Conservation (phyloP, 441 rosid genomes). For the Bocquillonia castaneifolia region DNA sequence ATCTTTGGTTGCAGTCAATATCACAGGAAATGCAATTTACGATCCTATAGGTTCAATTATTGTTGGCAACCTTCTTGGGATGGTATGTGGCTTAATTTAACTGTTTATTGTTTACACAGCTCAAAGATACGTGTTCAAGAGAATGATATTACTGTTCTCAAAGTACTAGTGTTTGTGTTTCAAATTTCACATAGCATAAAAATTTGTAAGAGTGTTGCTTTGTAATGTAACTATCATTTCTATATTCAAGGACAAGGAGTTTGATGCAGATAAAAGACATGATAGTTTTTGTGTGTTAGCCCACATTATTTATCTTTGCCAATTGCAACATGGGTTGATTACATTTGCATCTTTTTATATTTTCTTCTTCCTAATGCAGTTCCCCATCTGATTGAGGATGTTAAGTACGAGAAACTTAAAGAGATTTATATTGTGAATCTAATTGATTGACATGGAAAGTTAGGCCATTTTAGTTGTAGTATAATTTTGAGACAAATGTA, state of each 20-base stretch:
- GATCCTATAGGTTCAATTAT: slow-evolving; percentile 94
- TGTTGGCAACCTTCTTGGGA: slow-evolving; percentile 91
- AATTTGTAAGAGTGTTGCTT: not conserved
- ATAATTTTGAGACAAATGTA: not conserved
- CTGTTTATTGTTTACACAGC: slow-evolving; percentile 4
- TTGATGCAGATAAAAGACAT: not conserved
- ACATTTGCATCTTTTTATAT: not conserved
- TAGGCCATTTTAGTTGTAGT: not conserved
- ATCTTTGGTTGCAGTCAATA: slow-evolving; percentile 80
- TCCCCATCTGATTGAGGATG: no score
- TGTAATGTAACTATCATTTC: not conserved
- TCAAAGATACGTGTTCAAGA: not conserved
- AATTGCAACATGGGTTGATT: not conserved
- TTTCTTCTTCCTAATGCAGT: not conserved
- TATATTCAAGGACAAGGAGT: not conserved
- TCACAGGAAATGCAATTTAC: slow-evolving; percentile 87
- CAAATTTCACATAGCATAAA: not conserved
- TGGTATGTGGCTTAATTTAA: slow-evolving; percentile 44
- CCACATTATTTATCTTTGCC: not conserved
- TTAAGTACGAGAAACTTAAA: not conserved
- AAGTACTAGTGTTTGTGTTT: not conserved
- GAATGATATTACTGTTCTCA: not conserved
- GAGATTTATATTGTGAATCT: not conserved
- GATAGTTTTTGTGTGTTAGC: not conserved
- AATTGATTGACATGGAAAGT: not conserved